Evolutionary conservation across 768 basidiomycete species (phyloP), one percentile per base, ranked within the genome.

Genomic region (Rhodotorula taiwanensis): DNA sequence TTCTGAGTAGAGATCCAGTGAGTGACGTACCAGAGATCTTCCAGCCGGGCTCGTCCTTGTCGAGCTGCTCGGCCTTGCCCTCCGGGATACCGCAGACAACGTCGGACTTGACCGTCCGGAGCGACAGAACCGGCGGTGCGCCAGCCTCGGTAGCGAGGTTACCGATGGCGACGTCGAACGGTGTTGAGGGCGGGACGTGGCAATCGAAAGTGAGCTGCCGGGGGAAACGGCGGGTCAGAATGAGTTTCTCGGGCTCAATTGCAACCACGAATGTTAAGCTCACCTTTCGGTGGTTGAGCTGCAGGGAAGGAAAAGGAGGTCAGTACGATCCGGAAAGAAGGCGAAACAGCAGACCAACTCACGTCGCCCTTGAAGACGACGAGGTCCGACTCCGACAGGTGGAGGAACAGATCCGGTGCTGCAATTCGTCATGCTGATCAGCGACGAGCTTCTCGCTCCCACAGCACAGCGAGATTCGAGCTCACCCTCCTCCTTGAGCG

Each of bases 31-130:
- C 69, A 4, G 30, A 89, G 72, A 95, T 94, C 79, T 91, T 93
- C 93, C 93, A 97, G 53, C 93, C 93, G 23, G 87, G 84, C 73
- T 95, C 90, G 31, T 82, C 80, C 71, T 86, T 79, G 75, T 94
- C 89, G n/a, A 95, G 79, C 60, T 79, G 81, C 75, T 89, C 86
- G 4, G 88, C 89, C 42, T 83, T 74, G 27, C 75, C 75, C 9
- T 58, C 54, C 18, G 76, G 75, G 54, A 78, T 48, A 44, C 89
- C 89, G 47, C 94, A 91, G 5, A 97, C 91, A 47, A 95, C 92
- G 71, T 97, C 93, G 66, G 86, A 88, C 79, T 97, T 97, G 79
- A 97, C 84, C 14, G 93, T 95, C 62, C 93, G 81, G 73, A 97
- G 77, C 67, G 88, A 90, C 70, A 83, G 87, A 49, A 97, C 79